Conservation (phyloP, 768 basidiomycete genomes). For the Boletellus sp. region DNA sequence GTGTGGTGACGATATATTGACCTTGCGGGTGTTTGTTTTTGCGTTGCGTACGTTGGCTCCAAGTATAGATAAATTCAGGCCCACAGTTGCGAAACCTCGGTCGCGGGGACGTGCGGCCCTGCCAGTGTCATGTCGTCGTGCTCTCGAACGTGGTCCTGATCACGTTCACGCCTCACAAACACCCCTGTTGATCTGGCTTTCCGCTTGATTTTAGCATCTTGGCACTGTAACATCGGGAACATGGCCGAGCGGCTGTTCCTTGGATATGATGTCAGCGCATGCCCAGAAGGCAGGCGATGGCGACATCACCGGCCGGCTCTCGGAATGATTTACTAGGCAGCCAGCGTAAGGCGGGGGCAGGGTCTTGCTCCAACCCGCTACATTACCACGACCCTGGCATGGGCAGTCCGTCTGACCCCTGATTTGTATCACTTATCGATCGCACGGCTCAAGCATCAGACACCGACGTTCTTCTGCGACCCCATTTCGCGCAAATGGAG, state of each 20-base stretch:
- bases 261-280: neutral
- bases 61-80: constrained; percentile 28
- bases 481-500: neutral
- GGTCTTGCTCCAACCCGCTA: no score
- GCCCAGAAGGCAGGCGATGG: neutral
- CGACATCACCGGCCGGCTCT: neutral
- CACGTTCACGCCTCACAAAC: neutral
- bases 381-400: no score
- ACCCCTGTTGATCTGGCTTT: neutral
- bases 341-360: no score
- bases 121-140: neutral
- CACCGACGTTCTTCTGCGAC: neutral
- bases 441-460: neutral
- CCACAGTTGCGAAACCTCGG: constrained; percentile 6
- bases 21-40: constrained; percentile 7
- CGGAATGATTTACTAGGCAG: no score
- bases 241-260: neutral
- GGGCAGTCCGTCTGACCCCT: no score
- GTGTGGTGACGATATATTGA: constrained; percentile 16
- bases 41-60: constrained; percentile 13
- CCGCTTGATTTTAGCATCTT: neutral
- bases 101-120: neutral
- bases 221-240: neutral
- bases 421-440: neutral
- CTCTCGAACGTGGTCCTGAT: neutral